Evolutionary conservation across 2,329 filamentous ascomycete genomes (phyloP), one percentile per base, ranked within the genome.

Genomic region (Cladophialophora psammophila): DNA sequence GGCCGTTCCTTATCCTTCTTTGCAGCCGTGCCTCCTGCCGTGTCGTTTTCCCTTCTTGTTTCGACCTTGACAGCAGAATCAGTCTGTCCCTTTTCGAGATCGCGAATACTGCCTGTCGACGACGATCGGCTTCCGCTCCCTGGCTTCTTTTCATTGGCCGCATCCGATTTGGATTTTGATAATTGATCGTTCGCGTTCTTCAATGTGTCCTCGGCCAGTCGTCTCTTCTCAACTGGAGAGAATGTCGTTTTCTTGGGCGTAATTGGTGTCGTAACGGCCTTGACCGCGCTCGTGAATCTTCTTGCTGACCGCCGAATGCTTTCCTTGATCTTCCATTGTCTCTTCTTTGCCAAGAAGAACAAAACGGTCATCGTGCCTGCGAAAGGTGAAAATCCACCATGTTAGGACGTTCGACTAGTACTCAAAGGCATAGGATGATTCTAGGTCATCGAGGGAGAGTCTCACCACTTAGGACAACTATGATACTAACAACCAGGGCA

Each of bases 331-430:
- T 89, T 91, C 92, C 92, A 95, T 78, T 94, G 91, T 55, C 89
- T 87, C 81, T 92, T 93, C 83, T 95, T 95, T 63, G 92, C 91
- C 42, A 94, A 77, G 77, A 90, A 92, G 81, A 91, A 96, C 34
- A 95, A 86, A 2, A 87, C 80, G 2, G 88, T 86, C 38, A 69
- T 64, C 3, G 69, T 69, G 48, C 56, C 69, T 71, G 60, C 12
- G 38, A 36, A 5, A 15, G 18, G 36, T 48, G 18, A n/a, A 20
- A 26, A 35, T 36, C 34, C 32, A 36, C 6, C 8, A 52, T 13
- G 56, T 63, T 26, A 69, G 60, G 50, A 59, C 15, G 26, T 13
- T 45, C 26, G 10, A 50, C 7, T 7, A 6, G 18, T 18, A 32
- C 26, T 26, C 26, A 12, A 50, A 8, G 31, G 15, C 35, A 26